Base-by-base conservation (phyloP, 2,329 filamentous ascomycete species). In the Coniochaeta hoffmannii region DNA sequence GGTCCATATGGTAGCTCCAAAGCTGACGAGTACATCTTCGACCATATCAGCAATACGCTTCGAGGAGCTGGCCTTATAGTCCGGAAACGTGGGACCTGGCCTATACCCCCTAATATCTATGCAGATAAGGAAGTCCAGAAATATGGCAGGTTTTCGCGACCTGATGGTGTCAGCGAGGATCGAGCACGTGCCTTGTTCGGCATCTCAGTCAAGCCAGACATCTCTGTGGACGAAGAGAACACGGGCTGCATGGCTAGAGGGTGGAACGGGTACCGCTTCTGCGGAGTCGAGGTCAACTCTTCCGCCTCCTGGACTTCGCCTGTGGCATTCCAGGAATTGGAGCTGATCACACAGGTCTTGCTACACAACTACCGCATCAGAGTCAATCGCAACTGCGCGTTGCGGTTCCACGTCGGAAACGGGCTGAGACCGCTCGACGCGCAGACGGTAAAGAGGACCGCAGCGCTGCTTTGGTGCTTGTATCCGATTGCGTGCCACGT, bases 401-500 rank as follows among this genome's bases (percentile, higher is more conserved):
- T 46, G 12, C 41, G 15, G 11, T 46, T 46, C 11, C 41, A 46
- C 22, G 26, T 46, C 2, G 41, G 41, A 46, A 46, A 46, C 10
- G 41, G 41, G 6, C 12, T 28, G 24, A 46, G 9, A n/a, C 41
- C 41, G 4, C 41, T 46, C 5, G 53, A 35, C 54, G 55, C 51
- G 15, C 36, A 2, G 28, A 53, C 22, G 1, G 46, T 60, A 22
- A 56, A 56, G 28, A 55, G 57, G 2, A 57, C 58, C 1, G 58
- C 57, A 12, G 57, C 58, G n/a, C 56, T 62, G 15, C 46, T 59
- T 14, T 62, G 60, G 60, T 59, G 59, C 1, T 55, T 57, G 2
- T 59, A 62, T 31, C 54, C 52, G 7, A 55, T 60, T 31, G 24
- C 59, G 14, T 53, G 44, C 34, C 54, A 57, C 35, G 53, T 53